Evolutionary conservation across 2,329 filamentous ascomycete genomes (phyloP).

Genomic region (Fonsecaea nubica): DNA sequence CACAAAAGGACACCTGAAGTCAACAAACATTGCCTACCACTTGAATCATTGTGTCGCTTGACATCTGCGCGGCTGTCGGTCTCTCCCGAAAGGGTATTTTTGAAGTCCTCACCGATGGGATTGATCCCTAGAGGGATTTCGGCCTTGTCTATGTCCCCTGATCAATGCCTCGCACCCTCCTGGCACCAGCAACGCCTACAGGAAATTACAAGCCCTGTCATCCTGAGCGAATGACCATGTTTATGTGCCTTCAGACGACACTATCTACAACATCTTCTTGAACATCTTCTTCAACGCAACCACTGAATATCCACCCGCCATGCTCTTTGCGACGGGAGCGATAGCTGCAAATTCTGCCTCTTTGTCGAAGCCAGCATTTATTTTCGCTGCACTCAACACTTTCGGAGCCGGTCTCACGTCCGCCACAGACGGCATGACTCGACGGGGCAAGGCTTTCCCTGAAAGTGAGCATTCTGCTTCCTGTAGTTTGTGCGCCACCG

Average conservation of each 20-base stretch:
- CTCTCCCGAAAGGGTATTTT: neutral
- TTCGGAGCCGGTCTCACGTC: neutral
- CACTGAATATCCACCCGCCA: neutral
- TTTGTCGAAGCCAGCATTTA: neutral
- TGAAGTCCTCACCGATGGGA: neutral
- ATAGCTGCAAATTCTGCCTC: neutral
- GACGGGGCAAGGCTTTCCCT: neutral
- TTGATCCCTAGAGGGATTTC: neutral
- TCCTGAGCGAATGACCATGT: neutral
- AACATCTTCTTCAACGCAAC: neutral
- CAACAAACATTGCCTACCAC: neutral
- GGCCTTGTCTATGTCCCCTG: neutral
- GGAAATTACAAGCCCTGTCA: neutral
- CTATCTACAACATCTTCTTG: neutral
- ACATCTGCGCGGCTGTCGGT: neutral
- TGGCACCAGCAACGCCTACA: neutral
- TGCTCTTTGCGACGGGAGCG: neutral
- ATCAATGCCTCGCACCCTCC: neutral
- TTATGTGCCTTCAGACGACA: neutral
- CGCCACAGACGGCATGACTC: neutral
- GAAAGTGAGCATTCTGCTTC: neutral
- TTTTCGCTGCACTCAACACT: neutral
- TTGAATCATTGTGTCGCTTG: neutral
- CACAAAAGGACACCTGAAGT: neutral
- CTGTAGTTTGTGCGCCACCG: neutral